These are phyloP conservation scores for Fusarium concolor DNA, from an alignment of 2,329 filamentous ascomycete genomes.

Conservation along the genomic window DNA sequence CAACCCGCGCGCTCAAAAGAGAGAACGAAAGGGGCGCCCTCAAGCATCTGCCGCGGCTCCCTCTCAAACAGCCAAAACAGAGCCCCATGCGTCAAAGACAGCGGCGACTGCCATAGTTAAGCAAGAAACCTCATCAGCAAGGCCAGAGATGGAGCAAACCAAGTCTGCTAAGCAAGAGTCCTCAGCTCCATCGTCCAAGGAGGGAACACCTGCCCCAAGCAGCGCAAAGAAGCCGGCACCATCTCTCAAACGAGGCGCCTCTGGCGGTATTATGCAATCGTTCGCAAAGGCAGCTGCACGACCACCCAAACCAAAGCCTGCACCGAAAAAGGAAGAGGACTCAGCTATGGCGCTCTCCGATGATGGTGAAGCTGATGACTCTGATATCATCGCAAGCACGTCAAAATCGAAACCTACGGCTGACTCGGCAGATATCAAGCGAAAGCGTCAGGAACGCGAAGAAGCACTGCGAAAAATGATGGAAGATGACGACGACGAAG, in stretches of 20 bases:
- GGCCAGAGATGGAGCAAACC: constrained; percentile 13
- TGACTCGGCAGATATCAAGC: constrained; percentile 44
- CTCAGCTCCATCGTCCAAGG: constrained; percentile 38
- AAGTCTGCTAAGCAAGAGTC: constrained; percentile 49
- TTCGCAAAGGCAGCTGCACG: constrained; percentile 72
- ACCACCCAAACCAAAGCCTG: constrained; percentile 62
- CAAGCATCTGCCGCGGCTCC: constrained; percentile 45
- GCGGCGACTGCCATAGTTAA: constrained; percentile 42
- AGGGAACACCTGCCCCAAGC: constrained; percentile 44
- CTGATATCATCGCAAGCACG: constrained; percentile 48
- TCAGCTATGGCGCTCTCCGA: constrained; percentile 51
- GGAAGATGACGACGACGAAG: constrained; percentile 70
- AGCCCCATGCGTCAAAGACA: constrained; percentile 23
- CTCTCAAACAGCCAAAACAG: constrained; percentile 39
- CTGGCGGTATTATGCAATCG: constrained; percentile 77
- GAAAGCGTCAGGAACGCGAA: constrained; percentile 53
- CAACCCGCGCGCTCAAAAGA: constrained; percentile 73
- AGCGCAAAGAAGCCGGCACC: constrained; percentile 51
- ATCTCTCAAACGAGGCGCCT: constrained; percentile 67
- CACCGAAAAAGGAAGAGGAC: constrained; percentile 51
- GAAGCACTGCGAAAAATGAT: constrained; percentile 57
- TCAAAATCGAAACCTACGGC: constrained; percentile 34
- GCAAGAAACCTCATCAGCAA: constrained; percentile 26
- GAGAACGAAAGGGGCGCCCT: constrained; percentile 56
- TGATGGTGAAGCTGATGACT: constrained; percentile 56